phyloP scores from a whole-genome alignment of 78 protist species.

The Emiliania huxleyi region DNA sequence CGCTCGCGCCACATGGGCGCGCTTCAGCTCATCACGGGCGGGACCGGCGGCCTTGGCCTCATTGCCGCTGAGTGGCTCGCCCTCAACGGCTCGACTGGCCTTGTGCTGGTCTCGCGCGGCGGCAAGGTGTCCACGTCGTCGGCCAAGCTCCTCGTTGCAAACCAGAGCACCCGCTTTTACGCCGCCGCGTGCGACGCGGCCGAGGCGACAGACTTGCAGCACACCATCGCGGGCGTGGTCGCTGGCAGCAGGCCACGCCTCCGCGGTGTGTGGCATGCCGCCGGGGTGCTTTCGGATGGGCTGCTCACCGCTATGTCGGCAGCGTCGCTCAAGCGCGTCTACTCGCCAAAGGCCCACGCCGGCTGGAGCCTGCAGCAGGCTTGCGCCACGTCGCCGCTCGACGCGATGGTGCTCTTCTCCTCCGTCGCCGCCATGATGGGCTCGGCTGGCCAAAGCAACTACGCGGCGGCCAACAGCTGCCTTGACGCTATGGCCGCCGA shows the following conservation, averaged over 20 bases:
- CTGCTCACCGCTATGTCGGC: neutral
- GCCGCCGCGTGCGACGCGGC: neutral
- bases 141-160: neutral
- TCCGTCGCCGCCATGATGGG: constrained; percentile 41
- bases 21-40: constrained; percentile 7
- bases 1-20: neutral
- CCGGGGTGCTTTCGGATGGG: constrained; percentile 29
- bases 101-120: neutral
- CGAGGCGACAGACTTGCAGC: neutral
- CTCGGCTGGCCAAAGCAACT: constrained; percentile 41
- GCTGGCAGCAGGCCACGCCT: neutral
- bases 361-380: neutral
- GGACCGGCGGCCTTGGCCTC: constrained; percentile 41
- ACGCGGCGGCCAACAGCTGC: constrained; percentile 46
- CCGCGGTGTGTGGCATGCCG: constrained; percentile 17
- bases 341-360: neutral
- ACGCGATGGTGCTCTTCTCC: constrained; percentile 20
- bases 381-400: neutral
- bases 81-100: neutral
- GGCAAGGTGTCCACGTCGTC: neutral
- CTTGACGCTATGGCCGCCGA: constrained; percentile 27
- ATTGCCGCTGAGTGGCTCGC: neutral
- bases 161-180: neutral
- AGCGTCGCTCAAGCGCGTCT: neutral
- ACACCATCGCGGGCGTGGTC: no score